Conservation (phyloP, 176 grass and related monocot species). For the Cocos nucifera region DNA sequence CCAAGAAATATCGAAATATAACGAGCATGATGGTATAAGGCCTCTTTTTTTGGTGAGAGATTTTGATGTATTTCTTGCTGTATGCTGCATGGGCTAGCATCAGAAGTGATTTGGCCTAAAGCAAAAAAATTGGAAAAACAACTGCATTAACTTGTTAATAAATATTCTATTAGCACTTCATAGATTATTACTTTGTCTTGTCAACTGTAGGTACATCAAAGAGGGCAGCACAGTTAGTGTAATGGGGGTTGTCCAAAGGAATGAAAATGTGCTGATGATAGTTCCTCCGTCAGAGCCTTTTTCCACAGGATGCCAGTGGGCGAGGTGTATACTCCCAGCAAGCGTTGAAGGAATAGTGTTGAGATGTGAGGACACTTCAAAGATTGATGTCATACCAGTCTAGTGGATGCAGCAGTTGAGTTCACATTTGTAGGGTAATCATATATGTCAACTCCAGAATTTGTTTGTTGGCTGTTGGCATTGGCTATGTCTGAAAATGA, state of each 20-base stretch:
- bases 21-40: too few species aligned
- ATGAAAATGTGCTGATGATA: slow-evolving; percentile 86
- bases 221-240: slow-evolving; percentile 99
- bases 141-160: too few species aligned
- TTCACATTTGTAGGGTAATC: slow-evolving; percentile 13
- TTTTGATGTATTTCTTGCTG: too few species aligned
- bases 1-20: too few species aligned
- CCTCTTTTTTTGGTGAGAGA: too few species aligned
- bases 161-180: too few species aligned
- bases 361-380: slow-evolving; percentile 84
- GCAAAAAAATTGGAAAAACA: too few species aligned
- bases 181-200: slow-evolving; percentile 1
- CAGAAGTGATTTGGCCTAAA: too few species aligned
- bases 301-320: slow-evolving; percentile 75
- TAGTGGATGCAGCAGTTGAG: slow-evolving; percentile 18
- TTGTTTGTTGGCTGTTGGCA: slow-evolving; percentile 33
- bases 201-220: slow-evolving; percentile 72
- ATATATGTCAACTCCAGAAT: slow-evolving; percentile 42
- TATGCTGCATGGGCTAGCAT: too few species aligned
- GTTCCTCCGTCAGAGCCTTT: slow-evolving; percentile 68
- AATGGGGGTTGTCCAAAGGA: slow-evolving; percentile 88
- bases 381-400: slow-evolving; percentile 83
- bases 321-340: slow-evolving; percentile 54
- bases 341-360: slow-evolving; percentile 77
- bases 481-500: slow-evolving; percentile 9